A percentile compares a stretch with the other conserved stretches of the same genome.
Conservation (phyloP, 2,329 filamentous ascomycete species). For the Orbilia javanica region DNA sequence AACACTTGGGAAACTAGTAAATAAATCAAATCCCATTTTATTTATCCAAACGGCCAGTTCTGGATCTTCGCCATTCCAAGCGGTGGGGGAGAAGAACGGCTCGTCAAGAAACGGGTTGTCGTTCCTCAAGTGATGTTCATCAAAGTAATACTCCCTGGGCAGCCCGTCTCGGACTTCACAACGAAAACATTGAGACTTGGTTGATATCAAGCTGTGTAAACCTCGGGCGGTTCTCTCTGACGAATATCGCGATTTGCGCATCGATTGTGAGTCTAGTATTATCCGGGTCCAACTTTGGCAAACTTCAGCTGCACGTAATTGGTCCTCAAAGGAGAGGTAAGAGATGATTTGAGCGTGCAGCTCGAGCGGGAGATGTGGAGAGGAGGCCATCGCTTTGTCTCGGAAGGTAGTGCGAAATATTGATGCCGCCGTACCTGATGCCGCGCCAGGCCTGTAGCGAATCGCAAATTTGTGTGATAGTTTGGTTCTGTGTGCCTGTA, state of each 20-base stretch:
- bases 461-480: too few relatives aligned
- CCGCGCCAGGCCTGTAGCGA: too few relatives aligned
- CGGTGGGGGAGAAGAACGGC: background rate
- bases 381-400: background rate
- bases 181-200: background rate
- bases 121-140: background rate
- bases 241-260: constrained; percentile 17
- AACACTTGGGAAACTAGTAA: background rate
- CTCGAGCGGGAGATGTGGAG: constrained; percentile 7
- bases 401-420: background rate
- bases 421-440: too few relatives aligned
- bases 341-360: constrained; percentile 20
- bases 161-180: background rate
- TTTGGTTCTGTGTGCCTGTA: too few relatives aligned
- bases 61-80: constrained; percentile 6
- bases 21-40: background rate
- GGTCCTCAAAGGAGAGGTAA: constrained; percentile 17
- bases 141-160: background rate
- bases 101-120: constrained; percentile 18
- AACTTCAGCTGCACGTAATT: constrained; percentile 13
- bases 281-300: constrained; percentile 9
- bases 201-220: constrained; percentile 5
- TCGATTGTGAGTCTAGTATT: background rate
- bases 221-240: background rate
- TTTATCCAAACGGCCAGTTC: background rate